Conservation (phyloP, 441 rosid genomes). For the Breynia disticha region DNA sequence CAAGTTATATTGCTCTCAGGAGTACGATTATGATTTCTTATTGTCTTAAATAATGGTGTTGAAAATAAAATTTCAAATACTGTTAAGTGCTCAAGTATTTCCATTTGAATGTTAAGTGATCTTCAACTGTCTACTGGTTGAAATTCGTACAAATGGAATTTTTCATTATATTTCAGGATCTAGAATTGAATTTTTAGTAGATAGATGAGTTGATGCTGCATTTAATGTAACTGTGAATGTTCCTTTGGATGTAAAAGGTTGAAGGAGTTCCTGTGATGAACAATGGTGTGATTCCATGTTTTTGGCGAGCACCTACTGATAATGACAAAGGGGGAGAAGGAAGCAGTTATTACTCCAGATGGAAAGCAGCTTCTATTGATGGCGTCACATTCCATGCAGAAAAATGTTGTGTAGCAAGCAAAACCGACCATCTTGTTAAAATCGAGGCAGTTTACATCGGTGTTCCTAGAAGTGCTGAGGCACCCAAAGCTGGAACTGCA, state of each 20-base stretch:
- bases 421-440: conserved; percentile 37
- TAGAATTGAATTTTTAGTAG: too few species aligned
- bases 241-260: conserved; percentile 34
- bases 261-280: conserved; percentile 61
- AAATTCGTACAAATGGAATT: too few species aligned
- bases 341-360: conserved; percentile 59
- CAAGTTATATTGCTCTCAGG: too few species aligned
- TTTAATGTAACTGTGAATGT: too few species aligned
- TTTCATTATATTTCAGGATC: too few species aligned
- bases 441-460: conserved; percentile 49
- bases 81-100: too few species aligned
- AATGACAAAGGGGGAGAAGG: conserved; percentile 91
- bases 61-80: too few species aligned
- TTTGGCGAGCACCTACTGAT: conserved; percentile 97
- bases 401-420: conserved; percentile 49
- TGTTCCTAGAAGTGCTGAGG: conserved; percentile 18
- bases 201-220: too few species aligned
- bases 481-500: conserved; percentile 20
- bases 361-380: conserved; percentile 69
- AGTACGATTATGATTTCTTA: too few species aligned
- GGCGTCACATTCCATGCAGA: conserved; percentile 39
- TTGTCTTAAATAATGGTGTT: too few species aligned
- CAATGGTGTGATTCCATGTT: conserved; percentile 72
- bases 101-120: too few species aligned
- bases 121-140: too few species aligned